Evolutionary conservation across 768 basidiomycete genomes (phyloP).

Genomic region (Neoboletus subvelutipes): DNA sequence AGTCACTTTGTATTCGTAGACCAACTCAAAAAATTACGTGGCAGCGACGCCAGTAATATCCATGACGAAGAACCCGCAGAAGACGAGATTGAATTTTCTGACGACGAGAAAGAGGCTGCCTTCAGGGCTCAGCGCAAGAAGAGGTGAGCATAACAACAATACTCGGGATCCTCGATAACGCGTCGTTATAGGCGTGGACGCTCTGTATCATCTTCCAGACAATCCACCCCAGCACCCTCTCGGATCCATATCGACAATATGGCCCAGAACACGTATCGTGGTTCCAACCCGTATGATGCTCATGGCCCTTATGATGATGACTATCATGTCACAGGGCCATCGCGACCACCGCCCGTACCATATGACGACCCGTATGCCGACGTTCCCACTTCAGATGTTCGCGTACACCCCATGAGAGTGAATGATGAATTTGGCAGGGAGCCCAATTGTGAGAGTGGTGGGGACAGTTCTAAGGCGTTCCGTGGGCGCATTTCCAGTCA

Average conservation of each 20-base stretch:
- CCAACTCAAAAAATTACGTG: constrained; percentile 68
- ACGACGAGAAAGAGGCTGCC: constrained; percentile 87
- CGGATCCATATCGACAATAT: constrained; percentile 57
- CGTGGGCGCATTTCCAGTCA: constrained; percentile 28
- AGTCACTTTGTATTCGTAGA: constrained; percentile 84
- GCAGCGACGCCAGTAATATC: constrained; percentile 92
- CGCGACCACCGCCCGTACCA: constrained; percentile 65
- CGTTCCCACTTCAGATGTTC: constrained; percentile 32
- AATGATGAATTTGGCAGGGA: constrained; percentile 15
- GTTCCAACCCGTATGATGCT: constrained; percentile 63
- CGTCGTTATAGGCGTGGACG: constrained; percentile 46
- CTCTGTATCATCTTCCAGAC: constrained; percentile 54
- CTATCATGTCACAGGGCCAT: constrained; percentile 48
- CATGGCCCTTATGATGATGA: constrained; percentile 70
- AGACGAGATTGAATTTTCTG: constrained; percentile 90
- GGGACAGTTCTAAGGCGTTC: background rate
- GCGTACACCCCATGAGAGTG: background rate
- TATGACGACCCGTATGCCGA: constrained; percentile 82
- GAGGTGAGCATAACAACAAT: constrained; percentile 43
- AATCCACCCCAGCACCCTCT: constrained; percentile 53
- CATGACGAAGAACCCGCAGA: constrained; percentile 93
- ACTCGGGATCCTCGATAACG: background rate
- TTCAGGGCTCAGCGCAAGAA: constrained; percentile 60
- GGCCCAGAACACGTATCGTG: constrained; percentile 42
- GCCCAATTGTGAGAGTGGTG: constrained; percentile 25